Evolutionary conservation across 2,329 filamentous ascomycete genomes (phyloP), one percentile per base, ranked within the genome.

Genomic region (Diaporthe citrichinensis): DNA sequence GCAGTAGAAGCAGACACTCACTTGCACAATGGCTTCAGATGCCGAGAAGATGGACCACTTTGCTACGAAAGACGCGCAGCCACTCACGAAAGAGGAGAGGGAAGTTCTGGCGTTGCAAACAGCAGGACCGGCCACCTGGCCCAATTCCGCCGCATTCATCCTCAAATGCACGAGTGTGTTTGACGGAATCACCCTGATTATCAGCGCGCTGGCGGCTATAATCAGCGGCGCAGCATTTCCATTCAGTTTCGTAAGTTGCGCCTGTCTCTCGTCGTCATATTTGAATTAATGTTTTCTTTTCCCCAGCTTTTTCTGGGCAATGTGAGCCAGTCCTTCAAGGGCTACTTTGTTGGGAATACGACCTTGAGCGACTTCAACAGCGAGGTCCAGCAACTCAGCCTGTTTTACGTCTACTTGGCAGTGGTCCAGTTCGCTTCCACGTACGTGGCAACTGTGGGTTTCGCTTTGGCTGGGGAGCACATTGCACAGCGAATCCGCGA

Each of bases 331-430:
- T 53, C 89, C 1, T 97, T 98, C 82, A 90, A 94, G 80, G 81
- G 87, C 28, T 94, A 91, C 78, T 90, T 94, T 78, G 82, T 86
- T 3, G 85, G 85, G 8, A 81, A 80, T 0, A 85, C 89, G n/a
- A 81, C 84, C 1, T 88, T 88, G 57, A 81, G 86, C 51, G 84
- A 87, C 0, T 97, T 97, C 84, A 87, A 88, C 65, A 78, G 85
- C 72, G 85, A 91, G 76, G 86, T 97, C 79, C 85, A 85, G 14
- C 86, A 88, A 58, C 90, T 93, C 79, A 93, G 95, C 17, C 85
- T 97, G 46, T 97, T 97, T 84, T 97, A 97, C 78, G 86, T 98
- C 44, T 98, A 97, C 82, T 89, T 98, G 62, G 95, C 91, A 57
- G 92, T 98, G 74, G 95, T 88, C 77, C 93, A 95, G 81, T 98